Conservation (phyloP, 1,284 basidiomycete genomes). For the Marasmius fiardii region DNA sequence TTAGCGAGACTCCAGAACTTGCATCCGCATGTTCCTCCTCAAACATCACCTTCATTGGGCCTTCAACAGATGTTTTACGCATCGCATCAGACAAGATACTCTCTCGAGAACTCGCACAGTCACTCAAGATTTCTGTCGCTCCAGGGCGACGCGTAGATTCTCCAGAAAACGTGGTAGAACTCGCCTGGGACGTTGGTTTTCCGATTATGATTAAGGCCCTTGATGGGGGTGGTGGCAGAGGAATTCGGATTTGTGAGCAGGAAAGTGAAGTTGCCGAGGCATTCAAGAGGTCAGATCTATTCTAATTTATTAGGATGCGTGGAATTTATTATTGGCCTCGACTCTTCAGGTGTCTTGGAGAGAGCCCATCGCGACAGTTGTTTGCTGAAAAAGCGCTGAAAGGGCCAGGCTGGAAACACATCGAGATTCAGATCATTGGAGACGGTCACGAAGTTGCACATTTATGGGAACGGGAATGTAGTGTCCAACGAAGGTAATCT, state of each 20-base stretch:
- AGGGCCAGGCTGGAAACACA: slow-evolving; percentile 34
- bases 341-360: slow-evolving; percentile 31
- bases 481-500: slow-evolving; percentile 30
- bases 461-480: slow-evolving; percentile 35
- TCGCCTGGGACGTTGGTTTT: slow-evolving; percentile 35
- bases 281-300: slow-evolving; percentile 32
- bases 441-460: slow-evolving; percentile 31
- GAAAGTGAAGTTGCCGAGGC: slow-evolving; percentile 31
- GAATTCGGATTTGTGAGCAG: slow-evolving; percentile 37
- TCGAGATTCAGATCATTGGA: slow-evolving; percentile 34
- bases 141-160: slow-evolving; percentile 37
- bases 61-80: slow-evolving; percentile 38
- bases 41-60: slow-evolving; percentile 45
- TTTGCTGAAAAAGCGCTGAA: slow-evolving; percentile 37
- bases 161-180: slow-evolving; percentile 28
- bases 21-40: slow-evolving; percentile 34
- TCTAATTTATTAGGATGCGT: not conserved
- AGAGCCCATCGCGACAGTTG: slow-evolving; percentile 34
- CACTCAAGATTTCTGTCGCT: slow-evolving; percentile 41
- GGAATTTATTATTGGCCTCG: not conserved
- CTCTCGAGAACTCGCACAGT: slow-evolving; percentile 43
- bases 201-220: slow-evolving; percentile 55
- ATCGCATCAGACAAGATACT: slow-evolving; percentile 51
- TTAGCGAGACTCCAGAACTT: slow-evolving; percentile 45
- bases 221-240: slow-evolving; percentile 55